Conservation (phyloP, 2,329 filamentous ascomycete genomes). For the Trichoderma afroharzianum region DNA sequence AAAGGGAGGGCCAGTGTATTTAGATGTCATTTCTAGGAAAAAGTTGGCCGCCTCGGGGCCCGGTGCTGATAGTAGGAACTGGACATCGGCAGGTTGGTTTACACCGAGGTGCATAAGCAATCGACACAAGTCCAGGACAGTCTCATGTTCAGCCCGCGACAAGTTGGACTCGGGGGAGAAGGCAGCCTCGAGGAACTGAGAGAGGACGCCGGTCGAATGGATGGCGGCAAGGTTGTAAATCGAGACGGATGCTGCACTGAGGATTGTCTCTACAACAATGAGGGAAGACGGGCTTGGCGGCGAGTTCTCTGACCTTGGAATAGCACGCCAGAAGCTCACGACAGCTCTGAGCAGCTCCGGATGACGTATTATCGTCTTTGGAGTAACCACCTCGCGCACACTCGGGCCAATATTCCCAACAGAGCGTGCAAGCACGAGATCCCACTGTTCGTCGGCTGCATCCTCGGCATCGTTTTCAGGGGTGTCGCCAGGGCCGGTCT, state of each 20-base stretch:
- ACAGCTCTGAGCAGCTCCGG: conserved; percentile 61
- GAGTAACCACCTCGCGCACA: conserved; percentile 48
- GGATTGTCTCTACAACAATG: conserved; percentile 62
- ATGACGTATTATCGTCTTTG: conserved; percentile 53
- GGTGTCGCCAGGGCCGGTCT: neutral
- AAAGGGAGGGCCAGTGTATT: conserved; percentile 73
- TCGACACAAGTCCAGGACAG: conserved; percentile 65
- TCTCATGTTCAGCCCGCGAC: conserved; percentile 51
- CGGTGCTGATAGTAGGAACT: conserved; percentile 60
- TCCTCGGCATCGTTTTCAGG: conserved; percentile 29
- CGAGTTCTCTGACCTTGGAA: conserved; percentile 46
- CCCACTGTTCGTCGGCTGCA: conserved; percentile 37
- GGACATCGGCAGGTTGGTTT: conserved; percentile 75
- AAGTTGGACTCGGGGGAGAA: conserved; percentile 53
- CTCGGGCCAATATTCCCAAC: conserved; percentile 36
- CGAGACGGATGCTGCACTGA: conserved; percentile 56
- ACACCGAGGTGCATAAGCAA: conserved; percentile 72
- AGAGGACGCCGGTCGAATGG: conserved; percentile 69
- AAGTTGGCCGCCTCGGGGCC: conserved; percentile 62
- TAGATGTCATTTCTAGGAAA: conserved; percentile 66
- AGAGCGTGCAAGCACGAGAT: conserved; percentile 36
- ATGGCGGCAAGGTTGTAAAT: conserved; percentile 66
- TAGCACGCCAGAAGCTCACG: conserved; percentile 60
- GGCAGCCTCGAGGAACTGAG: conserved; percentile 60
- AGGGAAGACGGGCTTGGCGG: conserved; percentile 54